A percentile compares a stretch with the other conserved stretches of the same genome.
These are phyloP conservation scores for Trichosporon faecale DNA, from an alignment of 1,284 basidiomycete species.

Conservation along the genomic window DNA sequence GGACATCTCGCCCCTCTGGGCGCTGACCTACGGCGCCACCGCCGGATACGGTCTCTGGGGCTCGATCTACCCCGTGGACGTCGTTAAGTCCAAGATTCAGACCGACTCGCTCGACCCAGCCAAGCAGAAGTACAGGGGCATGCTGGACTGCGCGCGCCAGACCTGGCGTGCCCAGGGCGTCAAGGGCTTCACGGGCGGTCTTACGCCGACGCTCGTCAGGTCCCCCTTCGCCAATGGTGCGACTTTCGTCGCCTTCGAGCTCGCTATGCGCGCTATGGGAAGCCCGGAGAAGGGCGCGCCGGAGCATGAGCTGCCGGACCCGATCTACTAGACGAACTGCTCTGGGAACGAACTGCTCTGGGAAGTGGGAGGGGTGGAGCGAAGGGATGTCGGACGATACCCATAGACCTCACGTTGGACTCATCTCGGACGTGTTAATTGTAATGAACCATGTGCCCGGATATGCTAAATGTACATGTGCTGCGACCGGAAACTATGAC, in stretches of 20 bases:
- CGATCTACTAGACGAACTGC: neutral
- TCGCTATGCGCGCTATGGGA: constrained; percentile 60
- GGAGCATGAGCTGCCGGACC: constrained; percentile 2
- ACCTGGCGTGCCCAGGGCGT: constrained; percentile 79
- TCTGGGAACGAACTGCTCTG: too few species aligned
- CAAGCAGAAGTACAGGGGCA: constrained; percentile 74
- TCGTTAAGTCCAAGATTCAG: constrained; percentile 93
- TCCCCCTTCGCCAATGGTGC: constrained; percentile 71
- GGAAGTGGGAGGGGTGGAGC: neutral
- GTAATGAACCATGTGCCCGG: neutral
- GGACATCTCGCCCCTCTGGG: constrained; percentile 70
- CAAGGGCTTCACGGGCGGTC: constrained; percentile 81
- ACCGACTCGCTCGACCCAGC: constrained; percentile 78
- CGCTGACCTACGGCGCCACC: constrained; percentile 78
- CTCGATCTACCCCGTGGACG: constrained; percentile 86
- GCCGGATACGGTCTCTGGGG: constrained; percentile 58
- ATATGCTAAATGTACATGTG: constrained; percentile 4
- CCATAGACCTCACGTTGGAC: neutral
- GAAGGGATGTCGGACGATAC: neutral
- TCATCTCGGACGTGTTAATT: neutral
- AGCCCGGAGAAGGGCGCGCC: constrained; percentile 25
- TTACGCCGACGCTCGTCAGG: constrained; percentile 81
- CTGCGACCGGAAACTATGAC: neutral
- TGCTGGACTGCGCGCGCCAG: constrained; percentile 74
- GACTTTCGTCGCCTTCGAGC: constrained; percentile 88